Percentiles rank a stretch among this genome's conserved stretches.
Conservation (phyloP, 2,329 filamentous ascomycete species). For the Monosporascus cannonballus region DNA sequence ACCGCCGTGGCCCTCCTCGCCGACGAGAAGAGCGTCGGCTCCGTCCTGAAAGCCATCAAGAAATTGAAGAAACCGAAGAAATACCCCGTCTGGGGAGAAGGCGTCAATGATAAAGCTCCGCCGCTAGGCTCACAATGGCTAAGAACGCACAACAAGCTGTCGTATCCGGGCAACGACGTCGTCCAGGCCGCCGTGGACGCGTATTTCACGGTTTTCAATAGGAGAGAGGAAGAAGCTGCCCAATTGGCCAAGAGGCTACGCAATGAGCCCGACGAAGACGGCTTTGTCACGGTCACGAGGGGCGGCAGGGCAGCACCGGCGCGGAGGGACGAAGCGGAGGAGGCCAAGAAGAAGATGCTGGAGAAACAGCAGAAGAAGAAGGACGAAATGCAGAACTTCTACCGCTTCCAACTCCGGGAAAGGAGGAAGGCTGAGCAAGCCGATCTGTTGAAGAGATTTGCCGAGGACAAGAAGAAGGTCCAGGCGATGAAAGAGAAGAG, state of each 20-base stretch:
- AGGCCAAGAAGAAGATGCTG: conserved; percentile 51
- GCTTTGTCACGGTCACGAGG: conserved; percentile 85
- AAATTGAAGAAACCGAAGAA: conserved; percentile 55
- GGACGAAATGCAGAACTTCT: conserved; percentile 65
- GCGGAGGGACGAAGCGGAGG: conserved; percentile 62
- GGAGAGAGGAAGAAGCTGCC: conserved; percentile 58
- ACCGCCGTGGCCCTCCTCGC: conserved; percentile 79
- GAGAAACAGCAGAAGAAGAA: conserved; percentile 59
- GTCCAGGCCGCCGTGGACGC: conserved; percentile 74
- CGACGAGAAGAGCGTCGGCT: conserved; percentile 71
- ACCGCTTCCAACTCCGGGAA: conserved; percentile 77
- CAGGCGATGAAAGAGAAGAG: conserved; percentile 63
- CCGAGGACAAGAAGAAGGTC: conserved; percentile 69
- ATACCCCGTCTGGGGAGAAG: conserved; percentile 63
- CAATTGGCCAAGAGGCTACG: conserved; percentile 59
- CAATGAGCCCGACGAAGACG: conserved; percentile 85
- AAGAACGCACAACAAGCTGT: conserved; percentile 63
- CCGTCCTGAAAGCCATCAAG: conserved; percentile 68
- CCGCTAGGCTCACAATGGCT: conserved; percentile 51
- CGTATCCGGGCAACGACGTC: conserved; percentile 60
- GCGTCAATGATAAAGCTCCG: conserved; percentile 50
- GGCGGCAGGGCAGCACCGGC: conserved; percentile 72
- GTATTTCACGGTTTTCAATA: conserved; percentile 79
- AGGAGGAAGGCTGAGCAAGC: conserved; percentile 69
- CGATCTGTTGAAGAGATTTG: conserved; percentile 64